Base-by-base conservation (phyloP, 1,284 basidiomycete genomes). In the Flammula alnicola region DNA sequence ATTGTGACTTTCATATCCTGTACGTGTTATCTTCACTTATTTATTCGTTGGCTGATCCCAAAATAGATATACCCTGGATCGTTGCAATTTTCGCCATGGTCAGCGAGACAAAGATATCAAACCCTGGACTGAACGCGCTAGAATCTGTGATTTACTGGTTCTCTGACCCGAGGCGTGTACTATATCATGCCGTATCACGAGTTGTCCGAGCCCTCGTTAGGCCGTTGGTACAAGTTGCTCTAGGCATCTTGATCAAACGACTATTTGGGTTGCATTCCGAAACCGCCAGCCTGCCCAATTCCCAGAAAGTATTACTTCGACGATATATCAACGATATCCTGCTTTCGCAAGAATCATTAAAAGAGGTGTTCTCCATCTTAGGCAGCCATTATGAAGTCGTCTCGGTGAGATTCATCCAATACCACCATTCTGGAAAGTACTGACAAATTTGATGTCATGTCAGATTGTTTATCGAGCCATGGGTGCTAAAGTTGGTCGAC, bases 401-500 rank as follows among this genome's bases (percentile, higher is more conserved):
- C 26, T 73, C 71, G 27, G 70, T 72, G 47, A 47, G 66, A 12
- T 19, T 17, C 6, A 23, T 26, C 4, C 17, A 36, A 16, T 37
- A 22, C 12, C 9, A 3, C 16, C n/a, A n/a, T n/a, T n/a, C 20
- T 10, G 11, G 8, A 33, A 8, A 26, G 19, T 23, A 14, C 30
- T 16, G 11, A 27, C 20, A 17, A 20, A n/a, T 37, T 35, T 35
- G n/a, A n/a, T n/a, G n/a, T n/a, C n/a, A n/a, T n/a, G n/a, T n/a
- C 58, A 74, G 63, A 56, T 72, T 26, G 62, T 70, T 9, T 77
- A 70, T 54, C 65, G 75, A 5, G 61, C 66, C 25, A 76, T 77
- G 75, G 75, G 75, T 16, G 75, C 75, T 19, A 76, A 75, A 60
- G 62, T 77, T 17, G 76, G 75, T 14, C 64, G 68, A 51, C 68